phyloP scores from a whole-genome alignment of 306 rosid genomes.

The Gastrolobium bilobum region DNA sequence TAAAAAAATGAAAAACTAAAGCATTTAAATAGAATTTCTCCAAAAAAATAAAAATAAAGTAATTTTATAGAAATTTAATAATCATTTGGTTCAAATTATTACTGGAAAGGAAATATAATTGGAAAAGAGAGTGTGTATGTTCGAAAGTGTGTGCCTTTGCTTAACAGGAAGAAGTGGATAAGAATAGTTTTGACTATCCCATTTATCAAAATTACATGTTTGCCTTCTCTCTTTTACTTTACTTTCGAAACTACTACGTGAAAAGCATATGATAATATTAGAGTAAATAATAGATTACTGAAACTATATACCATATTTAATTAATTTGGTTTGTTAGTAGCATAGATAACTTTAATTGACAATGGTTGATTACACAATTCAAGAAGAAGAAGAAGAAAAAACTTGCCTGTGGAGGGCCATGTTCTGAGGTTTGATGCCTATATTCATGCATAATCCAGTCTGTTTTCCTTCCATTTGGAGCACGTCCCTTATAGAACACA shows the following conservation, averaged over 20 bases:
- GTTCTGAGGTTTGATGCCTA: slow-evolving; percentile 85
- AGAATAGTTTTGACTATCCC: background rate
- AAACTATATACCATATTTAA: background rate
- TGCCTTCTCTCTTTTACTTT: background rate
- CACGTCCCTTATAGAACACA: slow-evolving; percentile 92
- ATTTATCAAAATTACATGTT: slow-evolving; percentile 23
- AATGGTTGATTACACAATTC: background rate
- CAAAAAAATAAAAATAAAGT: background rate
- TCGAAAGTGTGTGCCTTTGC: slow-evolving; percentile 20
- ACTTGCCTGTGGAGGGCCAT: slow-evolving; percentile 80
- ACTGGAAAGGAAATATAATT: slow-evolving; percentile 5
- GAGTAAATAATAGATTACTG: background rate
- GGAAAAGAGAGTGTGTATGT: slow-evolving; percentile 18
- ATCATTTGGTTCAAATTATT: slow-evolving; percentile 14
- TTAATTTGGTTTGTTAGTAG: background rate
- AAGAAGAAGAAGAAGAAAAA: background rate
- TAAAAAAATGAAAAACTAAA: background rate
- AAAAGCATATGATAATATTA: background rate
- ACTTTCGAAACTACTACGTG: background rate
- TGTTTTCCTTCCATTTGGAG: slow-evolving; percentile 85
- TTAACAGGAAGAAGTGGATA: slow-evolving; percentile 11
- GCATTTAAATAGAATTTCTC: background rate
- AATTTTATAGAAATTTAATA: background rate
- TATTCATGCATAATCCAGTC: slow-evolving; percentile 99
- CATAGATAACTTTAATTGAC: background rate